phyloP scores from a whole-genome alignment of 2,329 filamentous ascomycete species.

The Colletotrichum neosansevieriae region DNA sequence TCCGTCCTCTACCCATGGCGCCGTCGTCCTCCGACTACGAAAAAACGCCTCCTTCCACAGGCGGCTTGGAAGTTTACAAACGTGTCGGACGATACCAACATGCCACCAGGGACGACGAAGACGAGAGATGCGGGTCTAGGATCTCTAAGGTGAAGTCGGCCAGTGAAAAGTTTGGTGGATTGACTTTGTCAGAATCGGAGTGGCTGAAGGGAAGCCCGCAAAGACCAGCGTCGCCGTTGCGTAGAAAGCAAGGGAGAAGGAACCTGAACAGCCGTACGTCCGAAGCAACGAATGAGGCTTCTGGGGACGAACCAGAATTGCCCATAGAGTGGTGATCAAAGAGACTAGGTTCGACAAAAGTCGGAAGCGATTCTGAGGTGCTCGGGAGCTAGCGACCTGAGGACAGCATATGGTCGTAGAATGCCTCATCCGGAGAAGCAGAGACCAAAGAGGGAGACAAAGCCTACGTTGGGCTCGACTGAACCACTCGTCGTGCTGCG shows the following conservation, averaged over 20 bases:
- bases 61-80: background rate
- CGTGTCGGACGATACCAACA: conserved; percentile 3
- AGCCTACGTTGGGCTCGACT: too few relatives aligned
- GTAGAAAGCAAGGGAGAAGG: conserved; percentile 12
- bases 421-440: too few relatives aligned
- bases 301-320: too few relatives aligned
- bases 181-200: conserved; percentile 36
- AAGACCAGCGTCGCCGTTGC: conserved; percentile 38
- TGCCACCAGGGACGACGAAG: background rate
- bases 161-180: too few relatives aligned
- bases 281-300: background rate
- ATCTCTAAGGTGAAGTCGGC: too few relatives aligned
- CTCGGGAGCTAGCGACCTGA: too few relatives aligned
- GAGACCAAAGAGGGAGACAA: too few relatives aligned
- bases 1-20: background rate
- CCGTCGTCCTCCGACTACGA: conserved; percentile 44
- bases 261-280: conserved; percentile 1
- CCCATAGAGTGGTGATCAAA: too few relatives aligned
- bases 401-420: too few relatives aligned
- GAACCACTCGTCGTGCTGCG: too few relatives aligned
- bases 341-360: too few relatives aligned
- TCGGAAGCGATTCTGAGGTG: too few relatives aligned
- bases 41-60: conserved; percentile 34
- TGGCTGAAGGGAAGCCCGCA: conserved; percentile 39
- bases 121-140: background rate